Base-by-base conservation (phyloP, 768 basidiomycete species). In the Boletus bicolor region DNA sequence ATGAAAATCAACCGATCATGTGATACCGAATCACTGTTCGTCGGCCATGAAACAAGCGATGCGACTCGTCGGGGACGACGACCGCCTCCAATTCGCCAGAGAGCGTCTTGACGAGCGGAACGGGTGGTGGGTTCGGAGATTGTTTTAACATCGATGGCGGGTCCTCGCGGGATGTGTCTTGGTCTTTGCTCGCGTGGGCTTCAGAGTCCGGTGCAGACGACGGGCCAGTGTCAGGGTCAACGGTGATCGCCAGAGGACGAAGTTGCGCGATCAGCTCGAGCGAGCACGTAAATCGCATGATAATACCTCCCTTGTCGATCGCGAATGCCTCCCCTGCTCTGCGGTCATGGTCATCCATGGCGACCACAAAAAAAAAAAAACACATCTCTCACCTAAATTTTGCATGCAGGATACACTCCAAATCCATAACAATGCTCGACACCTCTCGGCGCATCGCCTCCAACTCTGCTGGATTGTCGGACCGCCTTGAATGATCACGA, bases 61-160 rank as follows among this genome's bases (percentile, higher is more conserved):
- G 84, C 7, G 82, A 77, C 19, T 75, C 72, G 58, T 86, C 84
- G 8, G 79, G 76, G 14, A 83, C 64, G 30, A 82, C 69, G 11
- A 75, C 74, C 24, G 83, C 71, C 61, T 84, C 81, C 37, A 85
- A 65, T 64, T 85, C 82, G n/a, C 82, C 83, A 24, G 73, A 69
- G 73, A 84, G 77, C 34, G 59, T 62, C 63, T 78, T 77, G 51
- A 56, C 51, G 38, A 71, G 53, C 32, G 67, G 67, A 8, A 66
- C 55, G 12, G 50, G n/a, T 0, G 56, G 26, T 9, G 42, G 21
- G 26, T 35, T 46, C 8, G 36, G 41, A 12, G 36, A 11, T 15
- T 34, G 26, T 26, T 15, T 34, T 24, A 12, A 2, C 17, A 2
- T 3, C 21, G 6, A 5, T 1, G n/a, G 8, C 6, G 15, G 5